A percentile compares a stretch with the other conserved stretches of the same genome.
phyloP scores from a whole-genome alignment of 176 grass and related monocot genomes.

The Cenchrus americanus region DNA sequence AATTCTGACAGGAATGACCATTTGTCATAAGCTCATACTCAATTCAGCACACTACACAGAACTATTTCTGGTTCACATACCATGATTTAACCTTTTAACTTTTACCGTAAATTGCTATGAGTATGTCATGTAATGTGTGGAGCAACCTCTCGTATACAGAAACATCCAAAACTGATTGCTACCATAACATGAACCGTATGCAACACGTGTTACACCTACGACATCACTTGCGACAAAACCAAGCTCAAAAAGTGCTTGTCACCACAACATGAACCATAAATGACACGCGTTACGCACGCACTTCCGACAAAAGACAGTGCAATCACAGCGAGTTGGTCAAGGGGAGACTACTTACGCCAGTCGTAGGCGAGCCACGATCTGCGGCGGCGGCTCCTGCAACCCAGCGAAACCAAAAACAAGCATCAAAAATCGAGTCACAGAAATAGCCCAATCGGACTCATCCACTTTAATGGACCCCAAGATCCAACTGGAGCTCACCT shows the following conservation, averaged over 20 bases:
- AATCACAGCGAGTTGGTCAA: not conserved
- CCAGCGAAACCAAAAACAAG: not conserved
- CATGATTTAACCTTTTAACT: not conserved
- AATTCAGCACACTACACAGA: not conserved
- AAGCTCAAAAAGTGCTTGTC: not conserved
- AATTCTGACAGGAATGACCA: not conserved
- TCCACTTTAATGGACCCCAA: not conserved
- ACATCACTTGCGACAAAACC: not conserved
- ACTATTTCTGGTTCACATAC: not conserved
- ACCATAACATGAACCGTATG: no score
- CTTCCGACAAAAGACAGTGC: not conserved
- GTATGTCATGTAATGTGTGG: not conserved
- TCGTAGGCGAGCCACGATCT: conserved; percentile 97
- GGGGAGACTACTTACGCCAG: conserved; percentile 76
- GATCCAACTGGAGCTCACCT: conserved; percentile 49
- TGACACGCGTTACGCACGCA: not conserved
- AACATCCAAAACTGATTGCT: not conserved
- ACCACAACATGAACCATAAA: not conserved
- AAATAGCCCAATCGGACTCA: not conserved
- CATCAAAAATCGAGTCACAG: conserved; percentile 11
- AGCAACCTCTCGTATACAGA: not conserved
- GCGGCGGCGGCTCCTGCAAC: conserved; percentile 87
- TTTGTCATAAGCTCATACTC: not conserved
- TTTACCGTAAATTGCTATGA: not conserved
- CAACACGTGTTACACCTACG: not conserved